A percentile compares a stretch with the other conserved stretches of the same genome.
Evolutionary conservation across 305 asterid species (phyloP).

Genomic region (Petunia hybrid): DNA sequence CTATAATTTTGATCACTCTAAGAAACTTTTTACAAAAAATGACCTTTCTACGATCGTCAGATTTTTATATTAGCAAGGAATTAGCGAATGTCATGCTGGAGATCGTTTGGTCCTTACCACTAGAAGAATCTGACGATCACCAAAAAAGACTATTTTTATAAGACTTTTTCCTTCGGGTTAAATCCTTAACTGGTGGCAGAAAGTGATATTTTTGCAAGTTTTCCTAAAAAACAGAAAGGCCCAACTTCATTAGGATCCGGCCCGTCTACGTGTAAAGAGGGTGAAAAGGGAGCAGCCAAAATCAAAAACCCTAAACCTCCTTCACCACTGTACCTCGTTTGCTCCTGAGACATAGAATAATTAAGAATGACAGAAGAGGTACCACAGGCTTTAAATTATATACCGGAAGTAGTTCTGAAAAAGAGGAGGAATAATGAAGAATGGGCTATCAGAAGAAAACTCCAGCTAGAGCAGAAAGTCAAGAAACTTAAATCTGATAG

Average conservation of each 20-base stretch:
- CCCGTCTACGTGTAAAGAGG: neutral
- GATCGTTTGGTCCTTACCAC: no score
- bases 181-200: no score
- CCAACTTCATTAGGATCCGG: slow-evolving; percentile 22
- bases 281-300: neutral
- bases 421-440: slow-evolving; percentile 91
- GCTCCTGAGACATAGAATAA: slow-evolving; percentile 4
- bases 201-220: no score
- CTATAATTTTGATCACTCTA: no score
- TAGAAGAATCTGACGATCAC: no score
- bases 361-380: slow-evolving; percentile 65
- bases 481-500: slow-evolving; percentile 59
- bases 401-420: slow-evolving; percentile 88
- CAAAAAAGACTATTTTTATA: no score
- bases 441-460: slow-evolving; percentile 84
- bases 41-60: no score
- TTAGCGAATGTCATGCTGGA: no score
- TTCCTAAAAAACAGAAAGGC: neutral
- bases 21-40: no score
- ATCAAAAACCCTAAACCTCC: slow-evolving; percentile 32
- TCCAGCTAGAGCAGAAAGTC: slow-evolving; percentile 70
- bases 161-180: no score
- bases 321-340: neutral
- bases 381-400: slow-evolving; percentile 59
- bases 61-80: no score